Evolutionary conservation across 371 early-diverging fungal genomes (phyloP).

Genomic region (Gilbertella persicaria): DNA sequence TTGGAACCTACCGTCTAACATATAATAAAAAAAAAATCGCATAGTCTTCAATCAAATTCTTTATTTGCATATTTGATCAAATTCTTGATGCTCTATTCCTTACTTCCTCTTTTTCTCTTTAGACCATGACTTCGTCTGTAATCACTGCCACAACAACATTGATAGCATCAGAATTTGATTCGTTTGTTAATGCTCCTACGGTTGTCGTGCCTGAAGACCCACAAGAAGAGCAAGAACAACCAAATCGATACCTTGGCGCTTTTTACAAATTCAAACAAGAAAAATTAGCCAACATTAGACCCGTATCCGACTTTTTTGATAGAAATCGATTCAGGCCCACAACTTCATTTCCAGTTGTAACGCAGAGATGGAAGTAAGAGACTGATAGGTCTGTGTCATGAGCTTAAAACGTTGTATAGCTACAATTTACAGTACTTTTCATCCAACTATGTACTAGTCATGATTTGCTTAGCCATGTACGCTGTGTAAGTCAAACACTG

Average conservation of each 20-base stretch:
- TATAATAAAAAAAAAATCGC: neutral
- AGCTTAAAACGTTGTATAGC: conserved; percentile 27
- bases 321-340: conserved; percentile 55
- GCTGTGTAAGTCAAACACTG: conserved; percentile 47
- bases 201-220: neutral
- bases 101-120: neutral
- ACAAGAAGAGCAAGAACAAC: neutral
- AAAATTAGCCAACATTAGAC: conserved; percentile 44
- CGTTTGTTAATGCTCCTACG: neutral
- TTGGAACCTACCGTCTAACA: conserved; percentile 24
- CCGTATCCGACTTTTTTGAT: conserved; percentile 64
- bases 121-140: neutral
- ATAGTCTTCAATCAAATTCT: neutral
- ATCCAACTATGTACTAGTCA: conserved; percentile 62
- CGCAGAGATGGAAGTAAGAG: conserved; percentile 49
- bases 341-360: conserved; percentile 36
- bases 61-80: too few relatives aligned
- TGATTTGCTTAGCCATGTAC: conserved; percentile 57
- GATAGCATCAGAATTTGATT: neutral
- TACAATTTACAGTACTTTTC: conserved; percentile 63
- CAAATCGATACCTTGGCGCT: neutral
- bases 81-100: neutral
- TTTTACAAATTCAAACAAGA: conserved; percentile 35
- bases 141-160: neutral
- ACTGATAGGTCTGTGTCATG: neutral